phyloP scores from a whole-genome alignment of 1,284 basidiomycete species.

The Cryptococcus sp. region DNA sequence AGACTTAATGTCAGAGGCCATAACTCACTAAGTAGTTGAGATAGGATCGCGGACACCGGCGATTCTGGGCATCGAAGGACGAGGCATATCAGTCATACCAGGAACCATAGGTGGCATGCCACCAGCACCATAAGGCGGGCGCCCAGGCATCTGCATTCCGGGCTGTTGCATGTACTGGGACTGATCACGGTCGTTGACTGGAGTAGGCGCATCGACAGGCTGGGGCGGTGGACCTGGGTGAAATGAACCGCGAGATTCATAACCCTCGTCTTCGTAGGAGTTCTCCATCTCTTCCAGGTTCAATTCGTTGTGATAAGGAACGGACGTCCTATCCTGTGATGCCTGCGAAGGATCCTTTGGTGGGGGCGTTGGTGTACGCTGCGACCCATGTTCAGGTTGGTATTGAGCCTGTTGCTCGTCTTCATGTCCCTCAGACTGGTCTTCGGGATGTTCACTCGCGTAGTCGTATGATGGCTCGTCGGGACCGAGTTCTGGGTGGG shows the following conservation, averaged over 20 bases:
- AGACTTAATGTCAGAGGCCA: too few species aligned
- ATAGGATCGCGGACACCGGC: constrained; percentile 49
- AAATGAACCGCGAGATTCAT: constrained; percentile 12
- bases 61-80: constrained; percentile 40
- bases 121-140: constrained; percentile 27
- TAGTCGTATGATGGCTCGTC: constrained; percentile 12
- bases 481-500: constrained; percentile 6
- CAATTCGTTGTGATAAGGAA: constrained; percentile 6
- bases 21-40: constrained; percentile 49
- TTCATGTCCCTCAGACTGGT: constrained; percentile 7
- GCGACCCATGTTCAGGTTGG: not conserved
- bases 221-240: constrained; percentile 35
- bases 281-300: constrained; percentile 16
- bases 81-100: constrained; percentile 31
- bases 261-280: constrained; percentile 21
- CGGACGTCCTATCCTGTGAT: not conserved
- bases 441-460: constrained; percentile 1
- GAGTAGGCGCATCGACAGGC: constrained; percentile 49
- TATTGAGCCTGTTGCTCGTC: constrained; percentile 9
- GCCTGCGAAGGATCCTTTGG: not conserved
- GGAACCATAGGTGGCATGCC: constrained; percentile 30
- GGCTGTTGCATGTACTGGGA: constrained; percentile 15
- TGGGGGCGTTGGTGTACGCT: constrained; percentile 14
- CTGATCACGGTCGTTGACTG: constrained; percentile 35
- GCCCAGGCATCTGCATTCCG: constrained; percentile 21